Conservation (phyloP, 495 filamentous ascomycete species). For the Talaromyces wortmannii region DNA sequence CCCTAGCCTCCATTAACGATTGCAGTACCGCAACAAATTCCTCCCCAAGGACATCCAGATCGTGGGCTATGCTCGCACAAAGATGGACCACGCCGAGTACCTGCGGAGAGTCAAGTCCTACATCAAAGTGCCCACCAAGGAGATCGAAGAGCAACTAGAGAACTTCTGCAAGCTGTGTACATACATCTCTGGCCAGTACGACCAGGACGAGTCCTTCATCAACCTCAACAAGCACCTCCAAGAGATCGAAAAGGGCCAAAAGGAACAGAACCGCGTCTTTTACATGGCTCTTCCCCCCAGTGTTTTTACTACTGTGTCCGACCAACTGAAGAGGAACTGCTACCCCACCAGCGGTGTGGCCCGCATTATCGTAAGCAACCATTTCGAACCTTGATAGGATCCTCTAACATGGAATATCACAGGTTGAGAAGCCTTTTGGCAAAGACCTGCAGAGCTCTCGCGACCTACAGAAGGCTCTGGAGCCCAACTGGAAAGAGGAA, state of each 20-base stretch:
- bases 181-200: slow-evolving; percentile 95
- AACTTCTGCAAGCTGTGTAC: slow-evolving; percentile 83
- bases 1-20: slow-evolving; percentile 2
- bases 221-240: slow-evolving; percentile 84
- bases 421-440: slow-evolving; percentile 99
- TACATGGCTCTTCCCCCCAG: slow-evolving; percentile 99
- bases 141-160: slow-evolving; percentile 88
- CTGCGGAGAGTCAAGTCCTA: slow-evolving; percentile 90
- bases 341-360: slow-evolving; percentile 86
- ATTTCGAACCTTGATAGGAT: neutral
- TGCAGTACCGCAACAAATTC: slow-evolving; percentile 94
- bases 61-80: slow-evolving; percentile 97
- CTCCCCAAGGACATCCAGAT: slow-evolving; percentile 96
- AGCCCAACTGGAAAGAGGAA: slow-evolving; percentile 98
- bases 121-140: slow-evolving; percentile 98
- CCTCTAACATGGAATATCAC: slow-evolving; percentile 8
- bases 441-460: slow-evolving; percentile 94
- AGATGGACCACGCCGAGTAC: slow-evolving; percentile 97
- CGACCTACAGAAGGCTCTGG: slow-evolving; percentile 88
- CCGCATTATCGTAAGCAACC: slow-evolving; percentile 71
- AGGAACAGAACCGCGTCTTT: slow-evolving; percentile 87
- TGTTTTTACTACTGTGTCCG: slow-evolving; percentile 95
- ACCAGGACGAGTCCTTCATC: slow-evolving; percentile 91
- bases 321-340: slow-evolving; percentile 94
- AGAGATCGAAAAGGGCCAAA: slow-evolving; percentile 73